These are phyloP conservation scores for Penicillium digitatum DNA, from an alignment of 2,329 filamentous ascomycete species.

Conservation along the genomic window DNA sequence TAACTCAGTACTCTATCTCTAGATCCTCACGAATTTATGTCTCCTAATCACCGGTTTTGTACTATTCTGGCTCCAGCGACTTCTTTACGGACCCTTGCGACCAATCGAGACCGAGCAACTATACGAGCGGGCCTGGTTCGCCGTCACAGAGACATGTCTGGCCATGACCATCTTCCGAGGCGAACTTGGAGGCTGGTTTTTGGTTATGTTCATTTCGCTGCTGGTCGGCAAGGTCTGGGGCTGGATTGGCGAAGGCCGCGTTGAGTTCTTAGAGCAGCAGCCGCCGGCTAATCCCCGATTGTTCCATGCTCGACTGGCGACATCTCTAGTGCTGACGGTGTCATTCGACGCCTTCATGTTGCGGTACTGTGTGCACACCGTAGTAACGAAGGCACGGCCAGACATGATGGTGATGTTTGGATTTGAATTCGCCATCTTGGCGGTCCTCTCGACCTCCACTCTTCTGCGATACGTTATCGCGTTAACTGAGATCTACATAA, in stretches of 20 bases:
- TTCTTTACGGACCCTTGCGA: constrained; percentile 85
- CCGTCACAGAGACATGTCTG: constrained; percentile 90
- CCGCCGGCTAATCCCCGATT: constrained; percentile 81
- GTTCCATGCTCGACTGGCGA: constrained; percentile 77
- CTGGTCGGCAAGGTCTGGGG: constrained; percentile 96
- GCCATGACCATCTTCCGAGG: constrained; percentile 98
- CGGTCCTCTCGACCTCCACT: constrained; percentile 75
- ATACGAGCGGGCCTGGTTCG: constrained; percentile 97
- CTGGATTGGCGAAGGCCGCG: constrained; percentile 93
- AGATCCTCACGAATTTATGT: constrained; percentile 89
- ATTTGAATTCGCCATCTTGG: constrained; percentile 90
- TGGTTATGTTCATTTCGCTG: constrained; percentile 92
- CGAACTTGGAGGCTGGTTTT: constrained; percentile 88
- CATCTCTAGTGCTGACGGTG: constrained; percentile 74
- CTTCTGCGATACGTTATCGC: constrained; percentile 73
- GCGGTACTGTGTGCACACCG: constrained; percentile 73
- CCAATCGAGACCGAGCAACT: constrained; percentile 95
- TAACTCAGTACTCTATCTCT: neutral
- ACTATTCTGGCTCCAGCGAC: constrained; percentile 80
- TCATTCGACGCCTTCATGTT: constrained; percentile 77
- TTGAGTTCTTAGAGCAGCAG: constrained; percentile 93
- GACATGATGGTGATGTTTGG: constrained; percentile 99
- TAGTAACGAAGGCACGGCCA: constrained; percentile 81
- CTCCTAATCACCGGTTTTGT: constrained; percentile 75
- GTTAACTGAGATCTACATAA: constrained; percentile 70